Percentiles rank a stretch among this genome's conserved stretches.
Evolutionary conservation across 169 alveolate species (phyloP).

Genomic region (Babesia ovata): DNA sequence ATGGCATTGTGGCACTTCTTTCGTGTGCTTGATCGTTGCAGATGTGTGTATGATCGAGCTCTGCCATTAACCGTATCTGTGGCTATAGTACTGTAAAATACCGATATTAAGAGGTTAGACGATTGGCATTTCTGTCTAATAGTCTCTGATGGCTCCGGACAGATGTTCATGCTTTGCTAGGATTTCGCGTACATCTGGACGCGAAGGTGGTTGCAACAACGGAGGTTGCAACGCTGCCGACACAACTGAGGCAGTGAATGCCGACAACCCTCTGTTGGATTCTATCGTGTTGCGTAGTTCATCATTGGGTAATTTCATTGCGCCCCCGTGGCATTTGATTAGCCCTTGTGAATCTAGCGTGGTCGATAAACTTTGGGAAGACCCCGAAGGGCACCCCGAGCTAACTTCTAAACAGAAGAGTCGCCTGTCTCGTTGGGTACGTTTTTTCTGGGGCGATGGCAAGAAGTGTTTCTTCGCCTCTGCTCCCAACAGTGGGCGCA

Average conservation of each 20-base stretch:
- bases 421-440: conserved; percentile 74
- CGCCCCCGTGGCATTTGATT: conserved; percentile 34
- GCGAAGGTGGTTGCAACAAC: neutral
- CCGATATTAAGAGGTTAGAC: neutral
- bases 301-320: conserved; percentile 14
- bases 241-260: neutral
- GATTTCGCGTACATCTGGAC: neutral
- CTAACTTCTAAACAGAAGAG: conserved; percentile 75
- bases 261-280: neutral
- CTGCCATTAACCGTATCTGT: too few species aligned
- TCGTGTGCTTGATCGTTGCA: too few species aligned
- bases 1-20: too few species aligned
- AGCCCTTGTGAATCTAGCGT: neutral
- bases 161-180: conserved; percentile 12
- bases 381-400: conserved; percentile 78
- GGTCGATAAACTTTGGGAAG: conserved; percentile 69
- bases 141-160: conserved; percentile 4
- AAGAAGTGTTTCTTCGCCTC: conserved; percentile 64
- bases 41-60: too few species aligned
- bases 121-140: neutral
- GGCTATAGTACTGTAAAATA: too few species aligned
- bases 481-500: conserved; percentile 71
- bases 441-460: conserved; percentile 62
- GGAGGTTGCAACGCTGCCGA: neutral
- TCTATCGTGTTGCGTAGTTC: conserved; percentile 18